A percentile compares a stretch with the other conserved stretches of the same genome.
phyloP scores from a whole-genome alignment of 78 protist species.

The Pelomyxa schiedti region DNA sequence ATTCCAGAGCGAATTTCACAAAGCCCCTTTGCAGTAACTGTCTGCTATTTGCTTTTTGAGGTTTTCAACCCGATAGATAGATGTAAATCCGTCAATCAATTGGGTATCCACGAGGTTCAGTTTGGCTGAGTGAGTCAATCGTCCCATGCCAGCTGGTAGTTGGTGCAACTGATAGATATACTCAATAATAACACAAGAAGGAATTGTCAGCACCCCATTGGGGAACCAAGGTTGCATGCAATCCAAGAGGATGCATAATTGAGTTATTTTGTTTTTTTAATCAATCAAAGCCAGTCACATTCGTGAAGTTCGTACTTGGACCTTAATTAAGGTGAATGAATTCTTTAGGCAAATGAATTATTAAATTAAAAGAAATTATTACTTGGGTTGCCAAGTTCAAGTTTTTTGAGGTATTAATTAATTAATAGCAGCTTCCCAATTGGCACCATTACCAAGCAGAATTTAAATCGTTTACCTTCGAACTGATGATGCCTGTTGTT shows the following conservation, averaged over 20 bases:
- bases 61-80: constrained; percentile 11
- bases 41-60: background rate
- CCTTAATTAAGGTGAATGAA: constrained; percentile 19
- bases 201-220: constrained; percentile 10
- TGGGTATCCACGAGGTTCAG: constrained; percentile 48
- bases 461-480: no score
- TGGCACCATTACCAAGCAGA: constrained; percentile 14
- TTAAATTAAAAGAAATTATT: no score
- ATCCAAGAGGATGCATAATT: constrained; percentile 31
- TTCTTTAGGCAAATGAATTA: constrained; percentile 23
- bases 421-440: constrained; percentile 37
- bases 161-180: constrained; percentile 15
- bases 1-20: constrained; percentile 46
- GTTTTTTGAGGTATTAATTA: no score
- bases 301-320: no score
- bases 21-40: constrained; percentile 9
- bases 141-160: constrained; percentile 35
- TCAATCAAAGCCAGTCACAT: no score
- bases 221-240: constrained; percentile 45
- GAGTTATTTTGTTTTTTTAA: no score
- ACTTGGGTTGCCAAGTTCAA: no score
- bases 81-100: constrained; percentile 37
- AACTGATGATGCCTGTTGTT: no score
- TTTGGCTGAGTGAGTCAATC: constrained; percentile 30
- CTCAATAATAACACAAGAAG: no score